phyloP scores from a whole-genome alignment of 768 basidiomycete genomes.

The Nidularia pulvinata region DNA sequence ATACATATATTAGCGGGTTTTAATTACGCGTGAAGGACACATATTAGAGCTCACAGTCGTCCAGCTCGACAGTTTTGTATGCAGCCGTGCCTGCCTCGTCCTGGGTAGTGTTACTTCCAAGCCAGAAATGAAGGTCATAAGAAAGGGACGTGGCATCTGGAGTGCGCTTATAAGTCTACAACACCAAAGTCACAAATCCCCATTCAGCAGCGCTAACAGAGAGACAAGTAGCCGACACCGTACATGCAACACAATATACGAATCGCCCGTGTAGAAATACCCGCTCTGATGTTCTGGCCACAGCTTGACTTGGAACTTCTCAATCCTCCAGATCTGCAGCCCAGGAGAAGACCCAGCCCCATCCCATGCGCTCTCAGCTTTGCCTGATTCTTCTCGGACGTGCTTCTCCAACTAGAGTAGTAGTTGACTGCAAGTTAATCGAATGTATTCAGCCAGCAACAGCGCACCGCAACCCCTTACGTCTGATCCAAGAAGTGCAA shows the following conservation, averaged over 20 bases:
- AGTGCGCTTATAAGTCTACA: conserved; percentile 57
- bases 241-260: conserved; percentile 65
- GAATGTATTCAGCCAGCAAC: not conserved
- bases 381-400: conserved; percentile 51
- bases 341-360: conserved; percentile 39
- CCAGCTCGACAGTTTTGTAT: conserved; percentile 68
- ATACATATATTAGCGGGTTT: conserved; percentile 36
- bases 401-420: conserved; percentile 50
- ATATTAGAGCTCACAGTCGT: conserved; percentile 46
- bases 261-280: conserved; percentile 64
- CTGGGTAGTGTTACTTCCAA: conserved; percentile 56
- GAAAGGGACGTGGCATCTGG: conserved; percentile 44
- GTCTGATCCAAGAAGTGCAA: conserved; percentile 62
- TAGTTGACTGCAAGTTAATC: not conserved
- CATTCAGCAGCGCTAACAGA: too few relatives aligned
- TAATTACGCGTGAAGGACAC: not conserved
- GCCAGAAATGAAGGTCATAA: conserved; percentile 68
- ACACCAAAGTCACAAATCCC: too few relatives aligned
- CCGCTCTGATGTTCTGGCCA: conserved; percentile 54
- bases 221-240: too few relatives aligned
- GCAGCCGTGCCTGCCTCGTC: conserved; percentile 66
- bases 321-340: conserved; percentile 58
- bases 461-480: conserved; percentile 29
- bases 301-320: conserved; percentile 51
- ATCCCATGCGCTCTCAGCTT: conserved; percentile 51